phyloP scores from a whole-genome alignment of 805 yeast genomes.

The Tetrapisispora phaffii region DNA sequence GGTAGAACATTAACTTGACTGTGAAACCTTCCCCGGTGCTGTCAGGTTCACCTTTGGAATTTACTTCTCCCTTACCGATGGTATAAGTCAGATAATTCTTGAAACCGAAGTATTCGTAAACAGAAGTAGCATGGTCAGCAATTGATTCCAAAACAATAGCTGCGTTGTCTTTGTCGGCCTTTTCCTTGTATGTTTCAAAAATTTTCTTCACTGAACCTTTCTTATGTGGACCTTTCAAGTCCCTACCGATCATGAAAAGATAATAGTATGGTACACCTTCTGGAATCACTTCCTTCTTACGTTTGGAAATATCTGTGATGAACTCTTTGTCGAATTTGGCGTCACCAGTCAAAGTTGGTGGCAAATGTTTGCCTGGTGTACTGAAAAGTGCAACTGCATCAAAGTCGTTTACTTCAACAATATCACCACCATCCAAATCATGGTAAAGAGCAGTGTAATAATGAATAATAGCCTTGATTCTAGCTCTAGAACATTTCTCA shows the following conservation, averaged over 20 bases:
- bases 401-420: slow-evolving; percentile 26
- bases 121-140: slow-evolving; percentile 24
- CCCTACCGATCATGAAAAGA: slow-evolving; percentile 28
- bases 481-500: slow-evolving; percentile 16
- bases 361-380: slow-evolving; percentile 19
- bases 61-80: slow-evolving; percentile 28
- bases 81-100: slow-evolving; percentile 19
- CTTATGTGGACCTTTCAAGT: slow-evolving; percentile 18
- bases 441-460: slow-evolving; percentile 19
- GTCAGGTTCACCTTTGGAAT: slow-evolving; percentile 20
- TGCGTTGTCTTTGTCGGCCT: slow-evolving; percentile 23
- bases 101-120: slow-evolving; percentile 31
- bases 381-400: slow-evolving; percentile 29
- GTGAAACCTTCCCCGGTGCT: slow-evolving; percentile 26
- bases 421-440: slow-evolving; percentile 26
- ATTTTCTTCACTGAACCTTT: slow-evolving; percentile 28
- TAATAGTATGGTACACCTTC: slow-evolving; percentile 23
- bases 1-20: slow-evolving; percentile 27
- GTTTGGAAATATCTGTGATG: slow-evolving; percentile 16
- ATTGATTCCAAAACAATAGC: slow-evolving; percentile 31
- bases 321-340: slow-evolving; percentile 23
- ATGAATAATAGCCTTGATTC: slow-evolving; percentile 20
- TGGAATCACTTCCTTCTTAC: slow-evolving; percentile 21
- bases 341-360: slow-evolving; percentile 22
- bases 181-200: slow-evolving; percentile 20